These are phyloP conservation scores for Phytophthora meadii DNA, from an alignment of 352 stramenopile species.

Conservation along the genomic window DNA sequence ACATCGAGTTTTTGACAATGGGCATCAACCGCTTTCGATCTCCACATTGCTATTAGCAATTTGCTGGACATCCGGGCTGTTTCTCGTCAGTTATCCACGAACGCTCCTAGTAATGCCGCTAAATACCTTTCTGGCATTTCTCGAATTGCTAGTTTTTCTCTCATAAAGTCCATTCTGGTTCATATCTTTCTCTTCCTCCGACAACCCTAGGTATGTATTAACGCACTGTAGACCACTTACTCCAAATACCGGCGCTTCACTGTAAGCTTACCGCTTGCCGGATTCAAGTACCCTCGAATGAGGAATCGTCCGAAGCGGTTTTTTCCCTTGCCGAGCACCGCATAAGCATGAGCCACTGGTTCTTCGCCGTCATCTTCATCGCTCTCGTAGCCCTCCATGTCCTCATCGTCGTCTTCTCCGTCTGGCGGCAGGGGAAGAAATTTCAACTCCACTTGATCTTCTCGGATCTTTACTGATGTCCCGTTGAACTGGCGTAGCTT, in stretches of 20 bases:
- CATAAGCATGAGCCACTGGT: conserved; percentile 42
- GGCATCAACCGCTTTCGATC: no score
- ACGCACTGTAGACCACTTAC: conserved; percentile 16
- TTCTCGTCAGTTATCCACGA: no score
- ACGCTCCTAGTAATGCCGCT: neutral
- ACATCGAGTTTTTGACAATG: no score
- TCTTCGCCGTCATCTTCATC: conserved; percentile 41
- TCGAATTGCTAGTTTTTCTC: no score
- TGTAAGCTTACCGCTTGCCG: conserved; percentile 46
- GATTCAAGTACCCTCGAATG: conserved; percentile 69
- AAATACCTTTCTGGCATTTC: no score
- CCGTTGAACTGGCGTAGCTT: conserved; percentile 79
- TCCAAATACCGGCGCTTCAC: conserved; percentile 74
- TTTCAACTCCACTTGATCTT: conserved; percentile 70
- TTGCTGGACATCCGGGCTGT: no score
- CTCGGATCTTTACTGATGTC: conserved; percentile 57
- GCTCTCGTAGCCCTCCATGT: conserved; percentile 27
- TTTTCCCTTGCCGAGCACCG: conserved; percentile 70
- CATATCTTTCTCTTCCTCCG: conserved; percentile 6
- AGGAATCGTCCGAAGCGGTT: conserved; percentile 77
- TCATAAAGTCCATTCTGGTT: conserved; percentile 9
- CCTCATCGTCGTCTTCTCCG: conserved; percentile 33
- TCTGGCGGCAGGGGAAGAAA: conserved; percentile 58
- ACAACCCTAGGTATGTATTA: neutral
- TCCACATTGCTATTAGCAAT: no score